Percentiles rank a stretch among this genome's conserved stretches.
phyloP scores from a whole-genome alignment of 768 basidiomycete genomes.

The Hortiboletus campestris region DNA sequence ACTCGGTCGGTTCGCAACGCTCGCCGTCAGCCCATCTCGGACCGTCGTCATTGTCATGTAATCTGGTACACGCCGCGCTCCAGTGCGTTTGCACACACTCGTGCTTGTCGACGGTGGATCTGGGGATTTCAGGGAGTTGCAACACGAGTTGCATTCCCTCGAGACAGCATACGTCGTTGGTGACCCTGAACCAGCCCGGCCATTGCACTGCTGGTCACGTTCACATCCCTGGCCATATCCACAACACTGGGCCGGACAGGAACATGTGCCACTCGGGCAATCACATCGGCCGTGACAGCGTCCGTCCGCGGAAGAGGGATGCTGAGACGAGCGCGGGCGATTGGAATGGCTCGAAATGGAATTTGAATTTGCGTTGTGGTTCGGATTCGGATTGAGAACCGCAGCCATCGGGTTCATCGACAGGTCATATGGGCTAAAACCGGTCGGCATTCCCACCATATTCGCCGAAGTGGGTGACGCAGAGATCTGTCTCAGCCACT shows the following conservation, averaged over 20 bases:
- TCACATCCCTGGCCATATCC: slow-evolving; percentile 32
- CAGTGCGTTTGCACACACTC: slow-evolving; percentile 11
- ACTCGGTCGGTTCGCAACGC: slow-evolving; percentile 16
- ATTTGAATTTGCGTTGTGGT: slow-evolving; percentile 7
- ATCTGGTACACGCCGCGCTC: slow-evolving; percentile 29
- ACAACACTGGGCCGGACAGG: slow-evolving; percentile 33
- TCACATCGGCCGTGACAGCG: slow-evolving; percentile 35
- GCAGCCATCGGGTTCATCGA: slow-evolving; percentile 20
- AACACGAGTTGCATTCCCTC: slow-evolving; percentile 33
- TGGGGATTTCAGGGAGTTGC: slow-evolving; percentile 7
- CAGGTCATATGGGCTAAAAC: slow-evolving; percentile 32
- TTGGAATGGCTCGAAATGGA: slow-evolving; percentile 3
- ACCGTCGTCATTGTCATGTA: slow-evolving; percentile 34
- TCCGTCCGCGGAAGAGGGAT: slow-evolving; percentile 21
- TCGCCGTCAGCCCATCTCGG: slow-evolving; percentile 29
- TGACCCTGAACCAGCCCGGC: slow-evolving; percentile 8
- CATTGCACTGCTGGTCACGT: slow-evolving; percentile 26
- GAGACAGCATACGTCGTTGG: slow-evolving; percentile 31
- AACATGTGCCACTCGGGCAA: slow-evolving; percentile 33
- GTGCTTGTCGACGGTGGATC: slow-evolving; percentile 9
- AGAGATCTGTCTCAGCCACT: slow-evolving; percentile 58
- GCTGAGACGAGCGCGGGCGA: slow-evolving; percentile 14
- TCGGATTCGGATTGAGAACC: slow-evolving; percentile 12
- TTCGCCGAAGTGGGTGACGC: slow-evolving; percentile 15
- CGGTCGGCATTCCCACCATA: slow-evolving; percentile 19